Evolutionary conservation across 495 filamentous ascomycete species (phyloP), one percentile per base, ranked within the genome.

Genomic region (Daldinia caldariorum): DNA sequence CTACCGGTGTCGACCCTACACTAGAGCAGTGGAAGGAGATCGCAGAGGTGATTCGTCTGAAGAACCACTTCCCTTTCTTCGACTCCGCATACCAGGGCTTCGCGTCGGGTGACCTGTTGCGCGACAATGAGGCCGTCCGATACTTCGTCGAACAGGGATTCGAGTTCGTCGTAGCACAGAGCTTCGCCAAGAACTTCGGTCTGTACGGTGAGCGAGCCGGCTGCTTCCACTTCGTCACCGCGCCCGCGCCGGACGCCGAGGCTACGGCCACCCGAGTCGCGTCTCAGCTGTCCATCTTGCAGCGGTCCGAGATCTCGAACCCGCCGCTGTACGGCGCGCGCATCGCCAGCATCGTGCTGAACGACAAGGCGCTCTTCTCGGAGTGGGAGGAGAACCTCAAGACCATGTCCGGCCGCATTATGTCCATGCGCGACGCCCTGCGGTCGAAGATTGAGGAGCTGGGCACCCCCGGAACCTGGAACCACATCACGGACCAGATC

Each of bases 21-120:
- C 85, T 88, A 58, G 93, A 94, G 38, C 95, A 99, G 82, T 99
- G 95, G 95, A 92, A 90, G 76, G 83, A 96, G 72, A 87, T 99
- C 66, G 94, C 94, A 58, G 75, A 84, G 6, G 74, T 97, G 26
- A 89, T 98, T 77, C 84, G 86, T 58, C 76, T 81, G 32, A 92
- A 90, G 79, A 85, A 87, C 43, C 96, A 94, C 80, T 98, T 99
- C 85, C 96, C 95, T 72, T 99, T 98, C 88, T 98, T 99, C 84
- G 95, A 99, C 84, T 91, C 86, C 74, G 95, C 95, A 47, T 99
- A 99, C 83, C 95, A 99, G 78, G 95, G 95, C 53, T 99, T 99
- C 79, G 96, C 95, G 0, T 97, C 94, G 7, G 95, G 95, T 49
- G 89, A 96, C 76, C 88, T 99, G 8, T 82, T 83, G 61, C 87